Base-by-base conservation (phyloP, 2,329 filamentous ascomycete genomes). In the Scedosporium apiospermum region DNA sequence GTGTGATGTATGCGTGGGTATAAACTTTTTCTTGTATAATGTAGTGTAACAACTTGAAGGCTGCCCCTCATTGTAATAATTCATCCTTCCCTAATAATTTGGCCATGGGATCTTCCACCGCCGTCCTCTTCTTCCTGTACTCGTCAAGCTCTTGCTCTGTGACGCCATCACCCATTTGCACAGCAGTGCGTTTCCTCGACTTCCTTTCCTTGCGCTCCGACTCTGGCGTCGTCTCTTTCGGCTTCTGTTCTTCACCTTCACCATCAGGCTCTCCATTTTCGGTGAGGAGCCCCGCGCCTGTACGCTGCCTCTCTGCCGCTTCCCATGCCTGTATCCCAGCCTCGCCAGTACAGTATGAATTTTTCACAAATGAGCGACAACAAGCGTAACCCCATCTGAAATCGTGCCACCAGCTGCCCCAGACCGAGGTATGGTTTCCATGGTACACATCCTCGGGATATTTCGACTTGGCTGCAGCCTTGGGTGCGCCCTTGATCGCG, bases 301-400 rank as follows among this genome's bases (percentile, higher is more conserved):
- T 77, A n/a, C 80, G 75, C 70, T 82, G 85, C 67, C 71, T 77
- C 67, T 95, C 87, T 0, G 90, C 87, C 63, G 90, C 88, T 68
- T 93, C 88, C 74, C 90, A 92, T 1, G 91, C 93, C 65, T 77
- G 78, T 73, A 87, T 96, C 42, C 95, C 95, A 64, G 90, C 90
- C 65, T 95, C 91, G 27, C 95, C 95, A 0, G 93, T 98, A 74
- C 95, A 99, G 71, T 98, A 99, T 70, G 92, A 96, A 75, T 99
- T 98, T 77, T 96, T 97, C 65, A 96, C 85, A 23, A 87, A 88
- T 0, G 92, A 96, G 73, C 96, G 92, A 78, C 95, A 99, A 74
- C 95, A 99, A 23, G 90, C 84, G 74, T 96, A 99, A 1, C 95
- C 95, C 95, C 95, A 99, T 74, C 88, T 84, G 77, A 97, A 98